Evolutionary conservation across 805 yeast genomes (phyloP).

Genomic region (Yamadazyma sp.): DNA sequence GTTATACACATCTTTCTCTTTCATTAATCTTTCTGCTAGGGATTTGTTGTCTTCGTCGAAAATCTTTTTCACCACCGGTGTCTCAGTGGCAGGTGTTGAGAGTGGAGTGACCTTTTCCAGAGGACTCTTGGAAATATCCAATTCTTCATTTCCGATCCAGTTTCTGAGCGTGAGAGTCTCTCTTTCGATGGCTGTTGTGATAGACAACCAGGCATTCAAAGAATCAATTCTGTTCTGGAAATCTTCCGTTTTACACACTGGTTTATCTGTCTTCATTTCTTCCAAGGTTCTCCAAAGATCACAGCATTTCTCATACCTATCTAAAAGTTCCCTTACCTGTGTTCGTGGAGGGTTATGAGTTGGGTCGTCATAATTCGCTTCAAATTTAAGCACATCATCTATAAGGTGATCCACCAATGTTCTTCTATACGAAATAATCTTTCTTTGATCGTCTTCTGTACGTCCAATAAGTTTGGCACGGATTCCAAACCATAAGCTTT

Average conservation of each 20-base stretch:
- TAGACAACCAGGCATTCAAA: slow-evolving; percentile 78
- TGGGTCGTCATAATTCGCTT: slow-evolving; percentile 45
- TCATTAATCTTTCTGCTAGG: slow-evolving; percentile 79
- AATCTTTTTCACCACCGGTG: slow-evolving; percentile 24
- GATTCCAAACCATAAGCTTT: slow-evolving; percentile 84
- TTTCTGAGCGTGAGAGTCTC: slow-evolving; percentile 59
- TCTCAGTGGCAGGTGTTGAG: slow-evolving; percentile 17
- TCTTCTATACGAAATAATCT: slow-evolving; percentile 66
- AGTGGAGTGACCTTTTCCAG: slow-evolving; percentile 19
- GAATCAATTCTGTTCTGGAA: slow-evolving; percentile 72
- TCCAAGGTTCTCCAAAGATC: slow-evolving; percentile 76
- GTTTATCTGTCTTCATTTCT: slow-evolving; percentile 79
- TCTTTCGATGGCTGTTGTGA: slow-evolving; percentile 64
- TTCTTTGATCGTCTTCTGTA: slow-evolving; percentile 73
- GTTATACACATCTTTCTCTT: slow-evolving; percentile 72
- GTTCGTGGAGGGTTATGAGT: slow-evolving; percentile 29
- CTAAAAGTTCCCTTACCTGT: slow-evolving; percentile 58
- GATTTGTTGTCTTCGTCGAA: slow-evolving; percentile 63
- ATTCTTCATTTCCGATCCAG: slow-evolving; percentile 85
- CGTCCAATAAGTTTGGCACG: slow-evolving; percentile 80
- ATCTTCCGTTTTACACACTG: slow-evolving; percentile 60
- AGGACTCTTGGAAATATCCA: slow-evolving; percentile 55
- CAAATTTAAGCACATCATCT: slow-evolving; percentile 66
- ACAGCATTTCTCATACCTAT: slow-evolving; percentile 64
- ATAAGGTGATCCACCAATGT: slow-evolving; percentile 71